phyloP scores from a whole-genome alignment of 2,329 filamentous ascomycete species.

The Leptographium galeiforme region DNA sequence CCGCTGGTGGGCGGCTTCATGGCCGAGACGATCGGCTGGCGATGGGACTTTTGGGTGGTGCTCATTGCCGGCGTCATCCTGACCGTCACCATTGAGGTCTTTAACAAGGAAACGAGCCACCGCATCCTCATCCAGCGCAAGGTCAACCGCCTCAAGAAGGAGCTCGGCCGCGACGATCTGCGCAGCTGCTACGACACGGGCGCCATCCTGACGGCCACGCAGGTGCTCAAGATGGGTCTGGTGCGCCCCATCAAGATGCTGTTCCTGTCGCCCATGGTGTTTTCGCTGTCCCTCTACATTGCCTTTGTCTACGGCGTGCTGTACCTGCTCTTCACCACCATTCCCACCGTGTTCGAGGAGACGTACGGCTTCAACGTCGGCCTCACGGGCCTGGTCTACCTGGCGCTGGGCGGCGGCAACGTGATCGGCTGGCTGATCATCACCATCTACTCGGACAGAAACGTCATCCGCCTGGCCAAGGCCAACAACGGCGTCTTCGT shows the following conservation, averaged over 20 bases:
- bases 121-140: conserved; percentile 38
- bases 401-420: conserved; percentile 25
- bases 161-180: conserved; percentile 30
- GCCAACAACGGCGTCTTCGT: conserved; percentile 21
- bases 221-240: conserved; percentile 25
- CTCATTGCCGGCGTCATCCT: conserved; percentile 29
- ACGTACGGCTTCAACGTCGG: conserved; percentile 33
- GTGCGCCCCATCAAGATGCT: conserved; percentile 38
- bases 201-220: conserved; percentile 16
- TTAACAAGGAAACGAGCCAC: conserved; percentile 34
- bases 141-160: conserved; percentile 26
- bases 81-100: conserved; percentile 22
- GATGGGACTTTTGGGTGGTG: conserved; percentile 32
- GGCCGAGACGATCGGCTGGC: conserved; percentile 26
- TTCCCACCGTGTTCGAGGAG: conserved; percentile 31
- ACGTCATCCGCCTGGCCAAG: conserved; percentile 23
- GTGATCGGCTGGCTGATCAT: conserved; percentile 16
- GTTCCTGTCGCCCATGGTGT: conserved; percentile 32
- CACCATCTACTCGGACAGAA: conserved; percentile 21
- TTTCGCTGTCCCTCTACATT: conserved; percentile 33
- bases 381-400: conserved; percentile 32
- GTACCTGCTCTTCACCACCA: conserved; percentile 39
- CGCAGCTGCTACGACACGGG: conserved; percentile 28
- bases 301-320: conserved; percentile 37
- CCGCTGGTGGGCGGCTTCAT: conserved; percentile 37